Conservation (phyloP, 768 basidiomycete genomes). For the Paxillus involutus region DNA sequence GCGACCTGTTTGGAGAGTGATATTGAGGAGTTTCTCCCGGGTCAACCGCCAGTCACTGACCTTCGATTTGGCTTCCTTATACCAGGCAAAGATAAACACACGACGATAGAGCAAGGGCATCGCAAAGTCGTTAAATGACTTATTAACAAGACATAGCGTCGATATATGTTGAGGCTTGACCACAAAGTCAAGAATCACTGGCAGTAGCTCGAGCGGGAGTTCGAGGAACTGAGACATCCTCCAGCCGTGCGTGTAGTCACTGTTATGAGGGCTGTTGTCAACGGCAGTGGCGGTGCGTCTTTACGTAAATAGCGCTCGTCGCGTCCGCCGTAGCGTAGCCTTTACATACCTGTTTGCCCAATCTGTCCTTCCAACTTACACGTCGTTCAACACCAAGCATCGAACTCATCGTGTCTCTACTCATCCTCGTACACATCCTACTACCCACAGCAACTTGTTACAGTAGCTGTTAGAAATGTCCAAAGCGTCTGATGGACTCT, state of each 20-base stretch:
- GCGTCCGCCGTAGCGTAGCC: no score
- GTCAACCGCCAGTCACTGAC: slow-evolving; percentile 30
- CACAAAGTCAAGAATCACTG: slow-evolving; percentile 52
- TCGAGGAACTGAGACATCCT: slow-evolving; percentile 48
- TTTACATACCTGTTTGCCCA: no score
- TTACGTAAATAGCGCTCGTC: no score
- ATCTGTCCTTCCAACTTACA: no score
- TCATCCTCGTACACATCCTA: no score
- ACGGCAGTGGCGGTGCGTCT: no score
- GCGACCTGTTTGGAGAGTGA: slow-evolving; percentile 43
- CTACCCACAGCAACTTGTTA: no score
- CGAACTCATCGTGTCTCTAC: no score
- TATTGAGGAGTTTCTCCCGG: background rate
- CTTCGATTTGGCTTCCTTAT: slow-evolving; percentile 61
- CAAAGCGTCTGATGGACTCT: no score
- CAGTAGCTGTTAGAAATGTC: background rate
- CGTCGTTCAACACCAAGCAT: no score
- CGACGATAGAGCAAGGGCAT: slow-evolving; percentile 54
- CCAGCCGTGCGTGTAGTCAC: no score
- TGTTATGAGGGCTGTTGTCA: no score
- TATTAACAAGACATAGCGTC: slow-evolving; percentile 55
- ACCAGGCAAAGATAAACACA: slow-evolving; percentile 69
- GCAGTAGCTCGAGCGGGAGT: slow-evolving; percentile 67
- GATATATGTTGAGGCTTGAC: slow-evolving; percentile 53
- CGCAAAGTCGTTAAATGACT: slow-evolving; percentile 51